Conservation (phyloP, 805 yeast species). For the Ogataea dorogensis region DNA sequence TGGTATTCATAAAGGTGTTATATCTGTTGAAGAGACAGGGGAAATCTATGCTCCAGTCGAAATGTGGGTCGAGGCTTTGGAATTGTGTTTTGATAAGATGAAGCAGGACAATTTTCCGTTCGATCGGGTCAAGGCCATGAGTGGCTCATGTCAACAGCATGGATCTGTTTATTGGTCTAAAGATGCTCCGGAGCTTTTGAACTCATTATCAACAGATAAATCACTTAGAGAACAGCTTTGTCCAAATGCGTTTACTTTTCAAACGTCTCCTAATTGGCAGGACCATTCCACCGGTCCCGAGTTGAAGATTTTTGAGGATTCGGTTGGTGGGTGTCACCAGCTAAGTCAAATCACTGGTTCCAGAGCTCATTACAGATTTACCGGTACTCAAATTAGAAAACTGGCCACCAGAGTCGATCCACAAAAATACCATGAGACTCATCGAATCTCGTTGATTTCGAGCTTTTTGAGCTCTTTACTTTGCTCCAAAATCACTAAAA, state of each 20-base stretch:
- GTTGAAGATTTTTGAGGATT: constrained; percentile 55
- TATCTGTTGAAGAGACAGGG: constrained; percentile 48
- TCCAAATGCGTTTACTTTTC: constrained; percentile 56
- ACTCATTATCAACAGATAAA: constrained; percentile 32
- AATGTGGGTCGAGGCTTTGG: constrained; percentile 89
- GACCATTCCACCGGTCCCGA: constrained; percentile 84
- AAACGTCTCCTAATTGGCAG: constrained; percentile 88
- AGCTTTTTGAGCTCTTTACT: constrained; percentile 73
- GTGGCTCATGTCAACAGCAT: constrained; percentile 92
- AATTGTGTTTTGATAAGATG: constrained; percentile 56
- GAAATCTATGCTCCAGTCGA: constrained; percentile 75
- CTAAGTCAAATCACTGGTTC: constrained; percentile 78
- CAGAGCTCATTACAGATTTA: constrained; percentile 83
- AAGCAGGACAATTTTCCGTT: constrained; percentile 54
- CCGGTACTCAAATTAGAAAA: constrained; percentile 89
- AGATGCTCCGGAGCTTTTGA: constrained; percentile 43
- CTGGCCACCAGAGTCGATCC: constrained; percentile 53
- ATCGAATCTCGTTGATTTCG: constrained; percentile 70
- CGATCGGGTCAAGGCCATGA: constrained; percentile 56
- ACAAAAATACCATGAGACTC: constrained; percentile 52
- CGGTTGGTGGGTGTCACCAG: constrained; percentile 56
- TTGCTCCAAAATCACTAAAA: constrained; percentile 56
- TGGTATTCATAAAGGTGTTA: constrained; percentile 73
- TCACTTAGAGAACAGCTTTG: constrained; percentile 47
- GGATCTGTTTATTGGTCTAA: constrained; percentile 82